Evolutionary conservation across 2,329 filamentous ascomycete species (phyloP).

Genomic region (Claviceps africana): DNA sequence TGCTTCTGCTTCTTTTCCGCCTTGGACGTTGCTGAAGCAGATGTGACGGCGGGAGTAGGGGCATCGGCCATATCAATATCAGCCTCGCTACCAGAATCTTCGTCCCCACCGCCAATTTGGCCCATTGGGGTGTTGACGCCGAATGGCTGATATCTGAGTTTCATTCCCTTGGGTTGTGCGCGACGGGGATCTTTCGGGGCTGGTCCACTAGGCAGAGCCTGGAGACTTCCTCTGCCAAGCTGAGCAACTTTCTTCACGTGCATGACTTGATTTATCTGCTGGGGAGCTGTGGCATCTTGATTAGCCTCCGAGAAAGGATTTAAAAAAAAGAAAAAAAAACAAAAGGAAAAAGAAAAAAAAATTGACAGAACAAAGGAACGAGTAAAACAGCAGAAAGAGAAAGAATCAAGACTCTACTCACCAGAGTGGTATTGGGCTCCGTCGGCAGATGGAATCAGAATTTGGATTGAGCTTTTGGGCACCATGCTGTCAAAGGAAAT

Average conservation of each 20-base stretch:
- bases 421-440: constrained; percentile 39
- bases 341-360: no score
- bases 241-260: constrained; percentile 51
- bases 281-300: constrained; percentile 14
- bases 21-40: constrained; percentile 6
- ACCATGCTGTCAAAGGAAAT: constrained; percentile 39
- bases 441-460: constrained; percentile 45
- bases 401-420: constrained; percentile 20
- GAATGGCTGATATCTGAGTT: constrained; percentile 52
- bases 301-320: no score
- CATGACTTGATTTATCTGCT: constrained; percentile 42
- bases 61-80: constrained; percentile 31
- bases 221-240: constrained; percentile 26
- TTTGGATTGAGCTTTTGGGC: constrained; percentile 37
- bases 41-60: constrained; percentile 13
- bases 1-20: constrained; percentile 10
- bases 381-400: background rate
- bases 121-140: constrained; percentile 31
- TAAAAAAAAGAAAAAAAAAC: no score
- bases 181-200: constrained; percentile 39
- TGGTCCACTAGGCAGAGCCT: constrained; percentile 21
- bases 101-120: constrained; percentile 29
- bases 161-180: constrained; percentile 53
- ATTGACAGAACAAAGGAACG: background rate
- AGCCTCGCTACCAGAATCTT: constrained; percentile 26